Evolutionary conservation across 495 filamentous ascomycete species (phyloP).

Genomic region (Penicillium samsonianum): DNA sequence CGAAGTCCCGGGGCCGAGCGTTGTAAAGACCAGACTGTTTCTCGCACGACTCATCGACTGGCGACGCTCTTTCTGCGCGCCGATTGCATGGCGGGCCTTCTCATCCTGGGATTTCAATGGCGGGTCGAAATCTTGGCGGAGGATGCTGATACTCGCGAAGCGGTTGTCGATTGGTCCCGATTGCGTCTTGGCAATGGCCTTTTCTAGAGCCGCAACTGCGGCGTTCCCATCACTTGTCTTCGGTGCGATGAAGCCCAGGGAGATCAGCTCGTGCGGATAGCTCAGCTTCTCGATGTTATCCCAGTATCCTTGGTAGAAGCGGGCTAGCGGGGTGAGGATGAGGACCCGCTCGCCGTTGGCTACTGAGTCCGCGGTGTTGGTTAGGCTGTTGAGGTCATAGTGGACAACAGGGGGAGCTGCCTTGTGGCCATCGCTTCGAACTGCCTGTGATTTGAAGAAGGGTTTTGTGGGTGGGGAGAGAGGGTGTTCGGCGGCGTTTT

Average conservation of each 20-base stretch:
- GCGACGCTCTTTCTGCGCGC: slow-evolving; percentile 81
- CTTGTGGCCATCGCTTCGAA: slow-evolving; percentile 54
- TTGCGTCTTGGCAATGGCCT: slow-evolving; percentile 81
- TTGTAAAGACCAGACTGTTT: slow-evolving; percentile 96
- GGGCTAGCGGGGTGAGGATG: slow-evolving; percentile 87
- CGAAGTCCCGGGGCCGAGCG: slow-evolving; percentile 84
- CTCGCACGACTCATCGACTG: slow-evolving; percentile 90
- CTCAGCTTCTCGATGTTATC: slow-evolving; percentile 80
- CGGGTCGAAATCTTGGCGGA: slow-evolving; percentile 92
- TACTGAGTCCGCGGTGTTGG: slow-evolving; percentile 71
- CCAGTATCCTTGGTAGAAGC: slow-evolving; percentile 95
- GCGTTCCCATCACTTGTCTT: slow-evolving; percentile 85
- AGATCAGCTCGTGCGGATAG: slow-evolving; percentile 93
- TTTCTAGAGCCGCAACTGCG: slow-evolving; percentile 79
- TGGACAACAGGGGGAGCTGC: slow-evolving; percentile 85
- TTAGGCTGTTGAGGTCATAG: slow-evolving; percentile 93
- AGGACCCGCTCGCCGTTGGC: slow-evolving; percentile 82
- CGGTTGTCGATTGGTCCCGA: slow-evolving; percentile 73
- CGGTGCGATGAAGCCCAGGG: slow-evolving; percentile 93
- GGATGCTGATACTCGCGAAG: slow-evolving; percentile 89
- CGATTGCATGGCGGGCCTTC: slow-evolving; percentile 82
- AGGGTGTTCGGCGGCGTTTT: slow-evolving; percentile 66
- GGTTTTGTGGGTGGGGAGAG: slow-evolving; percentile 82
- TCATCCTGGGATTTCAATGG: slow-evolving; percentile 80
- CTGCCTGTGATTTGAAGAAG: slow-evolving; percentile 66